phyloP scores from a whole-genome alignment of 2,329 filamentous ascomycete species.

The Colletotrichum lupini region DNA sequence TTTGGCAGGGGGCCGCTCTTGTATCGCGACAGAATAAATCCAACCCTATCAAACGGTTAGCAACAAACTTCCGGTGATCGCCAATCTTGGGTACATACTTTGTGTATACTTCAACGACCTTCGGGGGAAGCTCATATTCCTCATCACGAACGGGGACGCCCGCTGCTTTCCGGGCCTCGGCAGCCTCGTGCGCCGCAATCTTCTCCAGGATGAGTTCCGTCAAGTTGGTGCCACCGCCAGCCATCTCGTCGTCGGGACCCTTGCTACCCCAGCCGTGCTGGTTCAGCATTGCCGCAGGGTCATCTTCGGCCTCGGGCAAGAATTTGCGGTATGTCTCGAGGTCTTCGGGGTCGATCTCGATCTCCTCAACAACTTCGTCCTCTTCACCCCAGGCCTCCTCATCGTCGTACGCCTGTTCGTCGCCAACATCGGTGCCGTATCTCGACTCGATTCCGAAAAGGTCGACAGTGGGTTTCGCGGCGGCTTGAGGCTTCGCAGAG shows the following conservation, averaged over 20 bases:
- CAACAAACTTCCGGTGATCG: not conserved
- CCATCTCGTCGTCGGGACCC: slow-evolving; percentile 53
- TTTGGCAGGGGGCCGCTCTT: slow-evolving; percentile 97
- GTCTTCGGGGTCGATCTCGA: slow-evolving; percentile 90
- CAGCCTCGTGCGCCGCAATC: slow-evolving; percentile 90
- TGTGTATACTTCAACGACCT: slow-evolving; percentile 93
- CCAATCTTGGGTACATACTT: slow-evolving; percentile 65
- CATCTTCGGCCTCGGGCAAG: slow-evolving; percentile 77
- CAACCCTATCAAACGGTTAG: slow-evolving; percentile 67
- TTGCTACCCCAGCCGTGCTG: slow-evolving; percentile 66
- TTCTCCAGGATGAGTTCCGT: slow-evolving; percentile 94
- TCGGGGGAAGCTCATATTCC: slow-evolving; percentile 86
- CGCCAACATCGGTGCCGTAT: slow-evolving; percentile 68
- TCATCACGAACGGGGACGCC: slow-evolving; percentile 79
- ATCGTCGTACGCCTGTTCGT: slow-evolving; percentile 61
- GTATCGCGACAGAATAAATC: slow-evolving; percentile 88
- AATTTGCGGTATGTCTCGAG: slow-evolving; percentile 93
- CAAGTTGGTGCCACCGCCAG: slow-evolving; percentile 76
- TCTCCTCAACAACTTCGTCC: slow-evolving; percentile 75
- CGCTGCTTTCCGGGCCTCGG: slow-evolving; percentile 57
- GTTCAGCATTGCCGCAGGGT: slow-evolving; percentile 72
- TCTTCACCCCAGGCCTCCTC: slow-evolving; percentile 83
- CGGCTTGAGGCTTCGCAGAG: slow-evolving; percentile 51
- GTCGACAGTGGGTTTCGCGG: slow-evolving; percentile 55
- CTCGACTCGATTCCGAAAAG: slow-evolving; percentile 86